Evolutionary conservation across 2,329 filamentous ascomycete species (phyloP), one percentile per base, ranked within the genome.

Genomic region (Fulvia fulva): DNA sequence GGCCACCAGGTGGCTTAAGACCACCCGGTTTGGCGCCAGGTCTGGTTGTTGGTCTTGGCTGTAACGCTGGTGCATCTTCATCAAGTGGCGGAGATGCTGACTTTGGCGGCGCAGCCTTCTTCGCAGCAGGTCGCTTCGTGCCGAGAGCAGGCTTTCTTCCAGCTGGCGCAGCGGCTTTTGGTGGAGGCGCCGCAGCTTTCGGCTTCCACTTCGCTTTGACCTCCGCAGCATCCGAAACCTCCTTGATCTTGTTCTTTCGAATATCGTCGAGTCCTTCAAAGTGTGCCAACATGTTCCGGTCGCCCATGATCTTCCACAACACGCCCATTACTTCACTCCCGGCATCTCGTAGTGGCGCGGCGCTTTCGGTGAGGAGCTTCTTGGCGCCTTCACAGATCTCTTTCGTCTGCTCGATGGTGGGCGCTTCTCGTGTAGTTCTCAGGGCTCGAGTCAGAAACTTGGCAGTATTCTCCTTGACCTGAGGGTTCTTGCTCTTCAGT

Each of bases 271-370:
- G 80, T 2, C 91, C 91, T 63, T 97, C 93, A 16, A 99, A 78
- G 72, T 96, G 89, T 8, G 90, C 88, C 45, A 89, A 91, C 94
- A 99, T 99, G 53, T 90, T 90, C 57, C 94, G 86, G 74, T 99
- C 95, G 44, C 94, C 93, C 78, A 97, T 90, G 56, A 99, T 97
- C 78, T 97, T 99, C 94, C 97, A 97, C 51, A 99, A 75, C 0
- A 92, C 96, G 63, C 95, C 94, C 2, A 99, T 79, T 32, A 94
- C 87, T 74, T 99, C 94, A 14, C 92, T 92, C 73, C 92, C 94
- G 28, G 91, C 91, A 51, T 93, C 88, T 75, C 94, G 86, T 59
- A 96, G 84, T 2, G 83, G 87, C 67, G 95, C 92, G 65, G 87
- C 92, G 0, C 90, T 93, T 72, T 99, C 94, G 0, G 92, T 87